phyloP scores from a whole-genome alignment of 352 stramenopile species.

The Pythium phragmiticola region DNA sequence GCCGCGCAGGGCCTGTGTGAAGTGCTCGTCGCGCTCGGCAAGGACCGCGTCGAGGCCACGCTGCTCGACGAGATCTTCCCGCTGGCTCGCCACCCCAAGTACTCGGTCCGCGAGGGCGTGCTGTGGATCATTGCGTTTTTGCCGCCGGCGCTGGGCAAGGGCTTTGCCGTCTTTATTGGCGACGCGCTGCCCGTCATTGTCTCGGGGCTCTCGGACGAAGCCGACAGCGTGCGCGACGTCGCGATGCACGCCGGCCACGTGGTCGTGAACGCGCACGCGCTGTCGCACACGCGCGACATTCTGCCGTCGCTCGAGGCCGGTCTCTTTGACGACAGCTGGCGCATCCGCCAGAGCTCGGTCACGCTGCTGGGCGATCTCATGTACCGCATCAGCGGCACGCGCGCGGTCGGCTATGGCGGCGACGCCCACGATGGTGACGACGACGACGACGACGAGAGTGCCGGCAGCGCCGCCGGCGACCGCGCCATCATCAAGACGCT shows the following conservation, averaged over 20 bases:
- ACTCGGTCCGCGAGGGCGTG: slow-evolving; percentile 96
- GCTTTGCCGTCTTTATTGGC: slow-evolving; percentile 93
- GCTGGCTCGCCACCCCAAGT: slow-evolving; percentile 92
- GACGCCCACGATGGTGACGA: slow-evolving; percentile 45
- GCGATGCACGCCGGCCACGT: slow-evolving; percentile 97
- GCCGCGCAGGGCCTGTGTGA: slow-evolving; percentile 98
- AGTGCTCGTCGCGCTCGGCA: slow-evolving; percentile 86
- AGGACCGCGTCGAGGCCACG: slow-evolving; percentile 70
- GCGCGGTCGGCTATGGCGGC: slow-evolving; percentile 82
- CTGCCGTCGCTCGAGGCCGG: slow-evolving; percentile 95
- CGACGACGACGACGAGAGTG: slow-evolving; percentile 86
- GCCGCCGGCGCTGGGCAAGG: slow-evolving; percentile 92
- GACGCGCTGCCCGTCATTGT: slow-evolving; percentile 96
- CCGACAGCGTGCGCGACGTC: slow-evolving; percentile 97
- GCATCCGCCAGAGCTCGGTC: slow-evolving; percentile 97
- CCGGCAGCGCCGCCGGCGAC: slow-evolving; percentile 78
- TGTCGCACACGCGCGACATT: slow-evolving; percentile 96
- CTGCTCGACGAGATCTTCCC: slow-evolving; percentile 95
- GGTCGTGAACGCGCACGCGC: slow-evolving; percentile 96
- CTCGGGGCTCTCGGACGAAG: slow-evolving; percentile 97
- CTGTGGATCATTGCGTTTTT: slow-evolving; percentile 99
- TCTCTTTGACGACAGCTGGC: slow-evolving; percentile 98
- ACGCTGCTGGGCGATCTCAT: slow-evolving; percentile 95
- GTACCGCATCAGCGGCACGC: slow-evolving; percentile 97
- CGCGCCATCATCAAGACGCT: slow-evolving; percentile 90